These are phyloP conservation scores for Amanita rubescens DNA, from an alignment of 768 basidiomycete genomes.

Conservation along the genomic window DNA sequence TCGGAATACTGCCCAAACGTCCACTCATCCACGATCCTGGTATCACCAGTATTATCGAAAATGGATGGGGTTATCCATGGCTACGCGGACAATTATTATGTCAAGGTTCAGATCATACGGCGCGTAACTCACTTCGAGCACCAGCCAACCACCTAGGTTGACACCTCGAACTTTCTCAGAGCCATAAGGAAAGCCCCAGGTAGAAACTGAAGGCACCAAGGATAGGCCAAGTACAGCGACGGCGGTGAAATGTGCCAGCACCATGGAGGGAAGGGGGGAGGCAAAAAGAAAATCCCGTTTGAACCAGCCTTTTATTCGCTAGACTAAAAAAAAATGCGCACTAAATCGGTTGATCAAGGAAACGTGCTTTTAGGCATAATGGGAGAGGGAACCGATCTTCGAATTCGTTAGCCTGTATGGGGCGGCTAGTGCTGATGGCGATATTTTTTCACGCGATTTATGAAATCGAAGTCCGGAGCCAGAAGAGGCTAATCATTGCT, in stretches of 20 bases:
- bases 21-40: slow-evolving; percentile 65
- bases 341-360: slow-evolving; percentile 1
- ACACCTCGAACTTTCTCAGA: slow-evolving; percentile 72
- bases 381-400: slow-evolving; percentile 2
- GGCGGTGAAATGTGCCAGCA: slow-evolving; percentile 12
- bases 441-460: too few relatives aligned
- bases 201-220: slow-evolving; percentile 17
- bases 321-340: neutral
- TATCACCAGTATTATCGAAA: slow-evolving; percentile 59
- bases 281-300: too few relatives aligned
- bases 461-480: neutral
- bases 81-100: slow-evolving; percentile 21
- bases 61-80: slow-evolving; percentile 77
- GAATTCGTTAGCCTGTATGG: too few relatives aligned
- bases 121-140: slow-evolving; percentile 31
- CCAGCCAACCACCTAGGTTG: slow-evolving; percentile 63
- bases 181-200: slow-evolving; percentile 64
- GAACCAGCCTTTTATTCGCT: neutral
- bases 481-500: neutral
- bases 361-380: slow-evolving; percentile 4
- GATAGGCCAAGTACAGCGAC: slow-evolving; percentile 10
- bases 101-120: slow-evolving; percentile 4
- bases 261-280: slow-evolving; percentile 1
- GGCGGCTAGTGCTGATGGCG: neutral
- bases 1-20: slow-evolving; percentile 66